Conservation (phyloP, 208 protist genomes). For the Vickermania ingenoplastis region DNA sequence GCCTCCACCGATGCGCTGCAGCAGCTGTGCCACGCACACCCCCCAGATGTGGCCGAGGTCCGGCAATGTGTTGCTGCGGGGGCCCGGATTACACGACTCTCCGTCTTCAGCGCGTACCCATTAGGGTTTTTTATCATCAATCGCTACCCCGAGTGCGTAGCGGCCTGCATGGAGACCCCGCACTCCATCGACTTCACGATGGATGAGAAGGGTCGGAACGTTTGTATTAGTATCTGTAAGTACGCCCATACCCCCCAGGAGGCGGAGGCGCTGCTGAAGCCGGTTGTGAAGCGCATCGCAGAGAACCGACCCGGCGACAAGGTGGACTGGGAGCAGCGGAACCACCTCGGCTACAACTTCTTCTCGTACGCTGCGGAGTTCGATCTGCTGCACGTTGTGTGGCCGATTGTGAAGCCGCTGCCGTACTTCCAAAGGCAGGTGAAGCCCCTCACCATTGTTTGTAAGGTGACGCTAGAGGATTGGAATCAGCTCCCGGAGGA, state of each 20-base stretch:
- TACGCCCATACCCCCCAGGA: not conserved
- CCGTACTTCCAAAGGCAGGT: not conserved
- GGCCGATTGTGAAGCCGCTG: not conserved
- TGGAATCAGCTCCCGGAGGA: not conserved
- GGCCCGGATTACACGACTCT: no score
- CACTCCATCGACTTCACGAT: not conserved
- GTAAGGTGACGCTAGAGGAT: not conserved
- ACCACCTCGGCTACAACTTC: not conserved
- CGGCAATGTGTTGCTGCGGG: no score
- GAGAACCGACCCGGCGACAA: not conserved
- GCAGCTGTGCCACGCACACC: no score
- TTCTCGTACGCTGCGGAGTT: not conserved
- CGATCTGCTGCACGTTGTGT: not conserved
- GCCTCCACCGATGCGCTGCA: no score
- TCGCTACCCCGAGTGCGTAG: no score
- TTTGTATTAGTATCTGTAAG: not conserved
- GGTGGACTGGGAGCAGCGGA: not conserved
- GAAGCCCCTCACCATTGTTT: not conserved
- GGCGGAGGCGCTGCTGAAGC: not conserved
- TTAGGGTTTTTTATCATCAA: no score
- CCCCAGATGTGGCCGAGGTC: no score
- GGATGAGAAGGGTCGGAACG: not conserved
- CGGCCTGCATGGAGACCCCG: not conserved
- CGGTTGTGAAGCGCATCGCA: not conserved
- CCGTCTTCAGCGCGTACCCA: no score